These are phyloP conservation scores for Chrysosporium keratinophilum DNA, from an alignment of 2,329 filamentous ascomycete genomes.

Conservation along the genomic window DNA sequence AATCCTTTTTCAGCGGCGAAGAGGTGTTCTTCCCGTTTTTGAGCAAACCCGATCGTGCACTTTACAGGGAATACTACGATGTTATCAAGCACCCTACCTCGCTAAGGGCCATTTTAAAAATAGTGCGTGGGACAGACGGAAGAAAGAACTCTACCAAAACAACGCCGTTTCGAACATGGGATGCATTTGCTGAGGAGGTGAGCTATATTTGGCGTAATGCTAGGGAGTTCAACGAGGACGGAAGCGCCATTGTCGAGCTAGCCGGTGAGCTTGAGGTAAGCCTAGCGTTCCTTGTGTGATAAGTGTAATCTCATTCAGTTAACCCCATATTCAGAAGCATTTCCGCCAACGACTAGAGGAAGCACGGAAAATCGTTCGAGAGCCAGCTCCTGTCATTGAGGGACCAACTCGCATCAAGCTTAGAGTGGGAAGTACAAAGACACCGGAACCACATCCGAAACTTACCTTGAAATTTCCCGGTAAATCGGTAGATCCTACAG, in stretches of 20 bases:
- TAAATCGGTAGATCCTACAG: slow-evolving; percentile 42
- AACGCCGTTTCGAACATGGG: slow-evolving; percentile 73
- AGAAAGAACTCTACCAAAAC: slow-evolving; percentile 49
- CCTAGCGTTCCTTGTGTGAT: slow-evolving; percentile 11
- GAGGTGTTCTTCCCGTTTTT: slow-evolving; percentile 66
- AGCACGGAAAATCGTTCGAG: slow-evolving; percentile 60
- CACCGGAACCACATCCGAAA: slow-evolving; percentile 40
- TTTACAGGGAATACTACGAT: slow-evolving; percentile 73
- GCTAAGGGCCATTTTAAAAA: slow-evolving; percentile 65
- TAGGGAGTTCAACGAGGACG: slow-evolving; percentile 82
- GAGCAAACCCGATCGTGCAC: slow-evolving; percentile 60
- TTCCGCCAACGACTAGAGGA: slow-evolving; percentile 60
- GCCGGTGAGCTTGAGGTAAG: slow-evolving; percentile 69
- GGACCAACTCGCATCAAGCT: slow-evolving; percentile 67
- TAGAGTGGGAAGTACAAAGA: slow-evolving; percentile 47
- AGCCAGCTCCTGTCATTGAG: slow-evolving; percentile 41
- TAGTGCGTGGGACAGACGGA: slow-evolving; percentile 61
- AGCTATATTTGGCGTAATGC: slow-evolving; percentile 81
- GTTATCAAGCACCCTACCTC: slow-evolving; percentile 73
- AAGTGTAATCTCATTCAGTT: background rate
- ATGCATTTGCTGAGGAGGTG: slow-evolving; percentile 66
- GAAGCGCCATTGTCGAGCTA: slow-evolving; percentile 68
- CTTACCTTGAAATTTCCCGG: slow-evolving; percentile 63
- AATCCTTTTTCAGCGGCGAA: slow-evolving; percentile 41
- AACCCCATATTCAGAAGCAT: slow-evolving; percentile 43